Evolutionary conservation across 257 asterid species (phyloP), one percentile per base, ranked within the genome.

Genomic region (Hygrophila difformis): DNA sequence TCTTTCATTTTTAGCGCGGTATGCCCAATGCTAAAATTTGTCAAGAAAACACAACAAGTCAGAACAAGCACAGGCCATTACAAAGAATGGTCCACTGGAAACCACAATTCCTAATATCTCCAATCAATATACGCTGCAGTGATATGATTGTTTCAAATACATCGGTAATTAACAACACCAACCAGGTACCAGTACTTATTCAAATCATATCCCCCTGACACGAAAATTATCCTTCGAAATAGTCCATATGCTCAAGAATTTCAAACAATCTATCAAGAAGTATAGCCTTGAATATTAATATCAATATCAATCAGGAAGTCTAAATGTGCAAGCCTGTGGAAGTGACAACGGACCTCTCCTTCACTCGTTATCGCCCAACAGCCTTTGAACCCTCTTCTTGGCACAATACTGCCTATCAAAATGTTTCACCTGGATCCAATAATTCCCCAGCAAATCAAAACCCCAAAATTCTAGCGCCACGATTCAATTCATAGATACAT

Each of bases 321-420:
- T 70, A 67, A 84, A 81, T 19, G 93, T 65, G 49, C 43, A 70
- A 66, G 74, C 70, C 73, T 68, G 87, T 33, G 95, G 94, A 63
- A 88, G 94, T 22, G 71, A 60, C 87, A 85, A 67, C 73, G 86
- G 93, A 85, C 98, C 98, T 85, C 94, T 77, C 75, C 93, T 78
- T 28, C 82, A 57, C 40, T 79, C 94, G 28, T 51, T 69, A 59
- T 89, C 98, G 60, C 82, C 98, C 92, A 89, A 66, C 44, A 79
- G 88, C 80, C 98, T 77, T 44, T 77, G 79, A 64, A 67, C 82
- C 65, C 84, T 78, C 83, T 73, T 85, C 68, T 82, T 82, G 20
- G 70, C 81, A 67, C 98, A 89, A 60, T 85, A 77, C 62, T 79
- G 94, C 83, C 96, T 63, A 61, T 89, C 98, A 57, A 89, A 89